Conservation (phyloP, 179 eudicot species). For the Beta macrorhiza region DNA sequence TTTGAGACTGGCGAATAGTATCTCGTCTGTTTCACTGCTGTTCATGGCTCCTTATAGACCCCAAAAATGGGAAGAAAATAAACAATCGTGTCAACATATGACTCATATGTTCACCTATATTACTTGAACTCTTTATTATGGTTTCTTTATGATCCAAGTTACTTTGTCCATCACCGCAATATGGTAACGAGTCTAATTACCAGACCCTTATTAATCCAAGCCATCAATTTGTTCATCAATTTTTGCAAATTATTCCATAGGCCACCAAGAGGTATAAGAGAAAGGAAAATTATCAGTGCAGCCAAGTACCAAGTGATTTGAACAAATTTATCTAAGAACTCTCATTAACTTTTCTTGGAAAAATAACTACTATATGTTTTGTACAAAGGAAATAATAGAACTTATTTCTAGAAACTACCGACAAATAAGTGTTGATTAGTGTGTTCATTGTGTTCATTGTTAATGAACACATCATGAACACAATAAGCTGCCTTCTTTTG, state of each 20-base stretch:
- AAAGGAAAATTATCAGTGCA: not conserved
- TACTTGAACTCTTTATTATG: not conserved
- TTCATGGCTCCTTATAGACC: no score
- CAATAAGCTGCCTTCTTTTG: no score
- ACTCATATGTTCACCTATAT: no score
- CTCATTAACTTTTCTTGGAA: no score
- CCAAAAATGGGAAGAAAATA: no score
- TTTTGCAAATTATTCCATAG: not conserved
- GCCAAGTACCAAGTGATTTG: no score
- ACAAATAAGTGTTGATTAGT: not conserved
- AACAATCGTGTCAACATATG: not conserved
- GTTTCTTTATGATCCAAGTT: not conserved
- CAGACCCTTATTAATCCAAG: not conserved
- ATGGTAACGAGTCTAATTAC: not conserved
- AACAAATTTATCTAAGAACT: no score
- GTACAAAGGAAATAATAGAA: not conserved
- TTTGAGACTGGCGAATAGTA: no score
- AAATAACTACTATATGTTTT: not conserved
- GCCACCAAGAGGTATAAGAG: not conserved
- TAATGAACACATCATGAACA: no score
- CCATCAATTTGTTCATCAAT: not conserved
- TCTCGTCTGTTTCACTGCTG: no score
- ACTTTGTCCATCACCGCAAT: not conserved
- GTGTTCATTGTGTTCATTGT: no score
- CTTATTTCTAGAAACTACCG: constrained; percentile 9